Conservation (phyloP, 106 monocot species). For the Triglochin maritima region DNA sequence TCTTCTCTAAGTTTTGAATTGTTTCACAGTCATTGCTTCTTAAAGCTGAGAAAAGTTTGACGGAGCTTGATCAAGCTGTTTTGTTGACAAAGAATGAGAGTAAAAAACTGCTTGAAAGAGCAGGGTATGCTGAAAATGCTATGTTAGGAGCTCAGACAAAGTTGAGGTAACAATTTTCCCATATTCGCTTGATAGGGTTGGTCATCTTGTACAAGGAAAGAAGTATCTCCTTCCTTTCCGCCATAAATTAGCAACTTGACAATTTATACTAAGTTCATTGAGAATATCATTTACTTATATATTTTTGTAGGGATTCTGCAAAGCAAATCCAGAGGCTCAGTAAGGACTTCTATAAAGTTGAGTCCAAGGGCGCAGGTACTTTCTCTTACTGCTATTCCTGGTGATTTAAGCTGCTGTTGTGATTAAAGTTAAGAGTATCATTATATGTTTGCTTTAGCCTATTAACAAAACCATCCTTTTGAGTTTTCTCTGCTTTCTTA, state of each 20-base stretch:
- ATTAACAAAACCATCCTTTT: too few species aligned
- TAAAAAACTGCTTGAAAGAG: slow-evolving; percentile 10
- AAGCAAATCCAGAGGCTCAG: slow-evolving; percentile 8
- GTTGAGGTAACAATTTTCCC: slow-evolving; percentile 3
- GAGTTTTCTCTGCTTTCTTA: too few species aligned
- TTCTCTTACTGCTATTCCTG: not conserved
- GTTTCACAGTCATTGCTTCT: slow-evolving; percentile 1
- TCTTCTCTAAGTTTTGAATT: not conserved
- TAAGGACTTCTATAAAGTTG: slow-evolving; percentile 7
- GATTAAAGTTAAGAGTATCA: too few species aligned
- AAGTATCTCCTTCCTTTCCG: not conserved
- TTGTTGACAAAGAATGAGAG: slow-evolving; percentile 7
- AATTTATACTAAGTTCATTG: too few species aligned
- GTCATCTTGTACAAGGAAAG: not conserved
- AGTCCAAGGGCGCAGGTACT: slow-evolving; percentile 7
- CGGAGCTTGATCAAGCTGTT: slow-evolving; percentile 8
- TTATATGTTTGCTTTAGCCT: too few species aligned
- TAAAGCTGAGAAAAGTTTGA: slow-evolving; percentile 9
- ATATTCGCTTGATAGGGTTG: not conserved
- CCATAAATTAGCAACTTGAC: too few species aligned
- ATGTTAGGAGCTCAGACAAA: slow-evolving; percentile 7
- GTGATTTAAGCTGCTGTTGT: not conserved
- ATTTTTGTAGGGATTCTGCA: slow-evolving; percentile 6
- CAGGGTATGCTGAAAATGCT: slow-evolving; percentile 10
- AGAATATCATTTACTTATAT: too few species aligned